Evolutionary conservation across 495 filamentous ascomycete species (phyloP).

Genomic region (Aspergillus campestris): DNA sequence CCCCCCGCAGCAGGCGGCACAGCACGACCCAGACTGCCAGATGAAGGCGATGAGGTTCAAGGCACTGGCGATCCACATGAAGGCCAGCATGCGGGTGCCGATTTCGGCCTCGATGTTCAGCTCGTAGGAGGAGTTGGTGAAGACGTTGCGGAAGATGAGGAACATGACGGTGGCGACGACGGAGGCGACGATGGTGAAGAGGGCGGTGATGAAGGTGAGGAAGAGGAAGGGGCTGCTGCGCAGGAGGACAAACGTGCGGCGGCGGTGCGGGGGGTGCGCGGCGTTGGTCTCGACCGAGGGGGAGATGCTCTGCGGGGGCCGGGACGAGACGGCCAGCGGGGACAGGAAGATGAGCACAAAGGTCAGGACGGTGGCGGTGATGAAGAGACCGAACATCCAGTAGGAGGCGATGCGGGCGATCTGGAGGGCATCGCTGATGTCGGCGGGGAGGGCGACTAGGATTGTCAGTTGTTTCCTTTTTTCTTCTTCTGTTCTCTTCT

Average conservation of each 20-base stretch:
- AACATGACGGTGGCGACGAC: slow-evolving; percentile 76
- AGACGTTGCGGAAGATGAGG: slow-evolving; percentile 64
- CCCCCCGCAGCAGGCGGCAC: slow-evolving; percentile 42
- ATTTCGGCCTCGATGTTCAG: slow-evolving; percentile 69
- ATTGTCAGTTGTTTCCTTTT: slow-evolving; percentile 9
- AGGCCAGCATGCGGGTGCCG: slow-evolving; percentile 69
- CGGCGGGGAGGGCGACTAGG: slow-evolving; percentile 64
- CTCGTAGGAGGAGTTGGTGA: slow-evolving; percentile 47
- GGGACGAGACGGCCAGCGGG: slow-evolving; percentile 45
- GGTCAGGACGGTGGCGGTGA: slow-evolving; percentile 57
- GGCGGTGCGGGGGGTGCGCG: slow-evolving; percentile 28
- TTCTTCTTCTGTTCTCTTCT: background rate
- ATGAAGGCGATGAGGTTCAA: slow-evolving; percentile 60
- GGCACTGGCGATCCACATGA: slow-evolving; percentile 77
- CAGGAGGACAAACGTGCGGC: slow-evolving; percentile 38
- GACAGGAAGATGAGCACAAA: slow-evolving; percentile 60
- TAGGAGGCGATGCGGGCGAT: slow-evolving; percentile 72
- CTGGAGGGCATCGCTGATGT: slow-evolving; percentile 61
- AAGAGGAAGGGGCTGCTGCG: slow-evolving; percentile 46
- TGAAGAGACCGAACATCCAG: slow-evolving; percentile 86
- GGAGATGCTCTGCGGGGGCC: slow-evolving; percentile 36
- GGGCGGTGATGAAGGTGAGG: slow-evolving; percentile 52
- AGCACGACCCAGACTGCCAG: slow-evolving; percentile 63
- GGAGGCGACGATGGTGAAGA: slow-evolving; percentile 59
- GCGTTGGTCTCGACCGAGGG: slow-evolving; percentile 13